These are phyloP conservation scores for Colletotrichum tamarilloi DNA, from an alignment of 2,329 filamentous ascomycete species.

Conservation along the genomic window DNA sequence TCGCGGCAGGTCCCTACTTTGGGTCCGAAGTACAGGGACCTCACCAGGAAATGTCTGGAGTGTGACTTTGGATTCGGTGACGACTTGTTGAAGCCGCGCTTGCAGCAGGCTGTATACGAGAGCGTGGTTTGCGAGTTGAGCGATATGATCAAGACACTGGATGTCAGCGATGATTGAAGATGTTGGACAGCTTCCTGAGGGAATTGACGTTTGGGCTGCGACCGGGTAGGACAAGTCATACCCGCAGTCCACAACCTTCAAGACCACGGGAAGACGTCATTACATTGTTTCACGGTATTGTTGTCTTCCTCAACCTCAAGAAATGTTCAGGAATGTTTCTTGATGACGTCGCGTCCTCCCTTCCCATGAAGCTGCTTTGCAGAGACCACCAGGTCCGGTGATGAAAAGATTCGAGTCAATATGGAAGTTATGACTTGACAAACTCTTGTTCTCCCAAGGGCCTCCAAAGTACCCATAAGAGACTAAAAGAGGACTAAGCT, in stretches of 20 bases:
- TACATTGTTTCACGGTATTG: too few relatives aligned
- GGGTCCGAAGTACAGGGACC: conserved; percentile 37
- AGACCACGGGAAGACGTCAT: too few relatives aligned
- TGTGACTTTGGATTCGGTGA: conserved; percentile 40
- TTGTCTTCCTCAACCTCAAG: too few relatives aligned
- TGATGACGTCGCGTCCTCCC: too few relatives aligned
- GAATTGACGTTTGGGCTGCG: not conserved
- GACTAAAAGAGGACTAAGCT: too few relatives aligned
- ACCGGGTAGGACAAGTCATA: not conserved
- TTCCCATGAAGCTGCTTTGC: too few relatives aligned
- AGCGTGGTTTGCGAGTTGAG: conserved; percentile 21
- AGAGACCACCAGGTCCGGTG: too few relatives aligned
- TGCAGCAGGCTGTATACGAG: conserved; percentile 31
- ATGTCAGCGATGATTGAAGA: not conserved
- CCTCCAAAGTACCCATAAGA: too few relatives aligned
- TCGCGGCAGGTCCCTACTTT: conserved; percentile 19
- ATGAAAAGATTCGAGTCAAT: too few relatives aligned
- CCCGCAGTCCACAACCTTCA: not conserved
- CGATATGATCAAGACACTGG: conserved; percentile 22
- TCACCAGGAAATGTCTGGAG: conserved; percentile 40
- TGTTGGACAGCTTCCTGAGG: not conserved
- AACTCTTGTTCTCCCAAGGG: too few relatives aligned
- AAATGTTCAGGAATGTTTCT: too few relatives aligned
- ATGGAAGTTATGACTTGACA: too few relatives aligned
- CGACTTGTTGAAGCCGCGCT: conserved; percentile 10